Base-by-base conservation (phyloP, 306 rosid genomes). In the Bauhinia variegata region DNA sequence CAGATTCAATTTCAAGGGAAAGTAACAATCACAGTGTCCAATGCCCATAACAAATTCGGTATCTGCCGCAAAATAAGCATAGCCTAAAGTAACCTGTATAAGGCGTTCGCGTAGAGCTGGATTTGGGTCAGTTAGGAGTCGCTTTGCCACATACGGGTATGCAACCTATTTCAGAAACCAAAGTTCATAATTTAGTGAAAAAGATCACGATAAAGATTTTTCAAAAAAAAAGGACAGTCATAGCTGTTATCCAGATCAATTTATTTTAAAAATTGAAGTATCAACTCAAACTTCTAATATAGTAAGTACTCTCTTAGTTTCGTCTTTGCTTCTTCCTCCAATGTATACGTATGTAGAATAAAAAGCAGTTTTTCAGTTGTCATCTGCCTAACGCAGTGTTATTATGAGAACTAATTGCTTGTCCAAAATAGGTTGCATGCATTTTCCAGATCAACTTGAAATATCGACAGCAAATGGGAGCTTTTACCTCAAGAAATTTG, bases 41-140 rank as follows among this genome's bases (percentile, higher is more conserved):
- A 36, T 18, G 16, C 23, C 11, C 16, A n/a, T 37, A 9, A 18
- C 46, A 32, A 54, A 49, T 30, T 36, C 47, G 57, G 41, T 49
- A 19, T 37, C 52, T 17, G 38, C 19, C 16, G 44, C 50, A 36
- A 9, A 54, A 23, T 2, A 17, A 65, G 58, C 61, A 51, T 55
- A 50, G 67, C 68, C 34, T 67, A 52, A 71, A 83, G 91, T 65
- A 11, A 90, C 99, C 95, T 95, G 99, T 74, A 90, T 79, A 72
- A 95, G 99, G 46, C 99, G 96, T 79, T 86, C 97, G 7, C 99
- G 96, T 48, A 95, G 82, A 73, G 99, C 97, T 10, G 99, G 99
- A 76, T 95, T 85, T 57, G 99, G 99, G 66, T 95, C 99, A 48
- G 97, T 95, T 44, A 95, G 72, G 61, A 95, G 88, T 57, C 99